These are phyloP conservation scores for Abelmoschus esculentus DNA, from an alignment of 345 rosid species.

Conservation along the genomic window DNA sequence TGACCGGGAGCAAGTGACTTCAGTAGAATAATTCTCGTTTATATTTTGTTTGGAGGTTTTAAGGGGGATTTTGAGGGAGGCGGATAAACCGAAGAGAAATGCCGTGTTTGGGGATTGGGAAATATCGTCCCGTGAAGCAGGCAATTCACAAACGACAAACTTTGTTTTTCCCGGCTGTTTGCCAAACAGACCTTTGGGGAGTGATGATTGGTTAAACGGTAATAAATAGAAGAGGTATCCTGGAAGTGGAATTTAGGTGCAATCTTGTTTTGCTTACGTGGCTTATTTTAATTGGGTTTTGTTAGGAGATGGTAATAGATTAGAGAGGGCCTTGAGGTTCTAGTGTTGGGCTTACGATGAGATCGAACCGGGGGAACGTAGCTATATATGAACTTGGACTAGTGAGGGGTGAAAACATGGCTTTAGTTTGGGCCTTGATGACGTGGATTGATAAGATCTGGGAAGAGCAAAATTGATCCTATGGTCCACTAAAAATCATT, in stretches of 20 bases:
- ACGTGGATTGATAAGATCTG: constrained; percentile 30
- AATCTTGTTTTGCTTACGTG: neutral
- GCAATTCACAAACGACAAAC: neutral
- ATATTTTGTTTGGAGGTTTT: neutral
- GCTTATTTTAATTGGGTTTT: neutral
- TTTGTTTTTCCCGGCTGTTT: neutral
- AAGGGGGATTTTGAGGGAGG: constrained; percentile 7
- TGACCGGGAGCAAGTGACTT: neutral
- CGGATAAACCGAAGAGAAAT: constrained; percentile 39
- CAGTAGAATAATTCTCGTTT: neutral
- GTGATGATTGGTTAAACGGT: neutral
- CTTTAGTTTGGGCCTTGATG: neutral
- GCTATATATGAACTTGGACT: neutral
- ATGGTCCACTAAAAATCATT: constrained; percentile 14
- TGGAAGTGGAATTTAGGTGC: neutral
- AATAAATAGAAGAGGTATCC: neutral
- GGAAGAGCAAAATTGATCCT: neutral
- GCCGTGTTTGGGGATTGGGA: constrained; percentile 6
- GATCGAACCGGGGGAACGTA: neutral
- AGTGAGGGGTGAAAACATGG: neutral
- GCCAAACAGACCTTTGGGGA: neutral
- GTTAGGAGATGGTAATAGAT: neutral
- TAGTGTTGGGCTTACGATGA: neutral
- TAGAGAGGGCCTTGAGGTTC: neutral
- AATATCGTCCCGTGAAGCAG: constrained; percentile 22